Evolutionary conservation across 1,284 basidiomycete species (phyloP), one percentile per base, ranked within the genome.

Genomic region (Boletellus sp.): DNA sequence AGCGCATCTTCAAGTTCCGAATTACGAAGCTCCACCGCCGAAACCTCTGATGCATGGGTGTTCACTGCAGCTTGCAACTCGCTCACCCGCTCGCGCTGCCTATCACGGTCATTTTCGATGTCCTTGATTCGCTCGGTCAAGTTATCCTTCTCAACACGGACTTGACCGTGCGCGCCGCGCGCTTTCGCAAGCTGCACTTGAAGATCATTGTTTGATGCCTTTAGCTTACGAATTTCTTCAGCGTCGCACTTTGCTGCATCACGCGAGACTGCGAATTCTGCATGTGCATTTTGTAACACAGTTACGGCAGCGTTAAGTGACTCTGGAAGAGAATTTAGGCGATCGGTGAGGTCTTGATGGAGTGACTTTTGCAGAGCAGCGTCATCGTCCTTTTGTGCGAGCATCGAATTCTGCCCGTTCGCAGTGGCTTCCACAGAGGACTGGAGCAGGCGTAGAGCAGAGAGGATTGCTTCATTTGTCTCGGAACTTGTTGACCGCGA

Each of bases 131-230:
- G 83, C 52, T 87, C 84, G 30, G 58, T 66, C 27, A 88, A 61
- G 37, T 78, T 69, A 45, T 89, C 87, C 67, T 89, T 89, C 71
- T 91, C 87, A 17, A 85, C 85, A n/a, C 84, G 80, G 9, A 84
- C 76, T 59, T 86, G 82, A 4, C 86, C 86, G 57, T 88, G 83
- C 14, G 79, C 79, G 16, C 79, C 78, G 39, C 87, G 82, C 35
- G 87, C 84, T 66, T 86, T 88, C 5, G 78, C 77, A 8, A 90
- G 59, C 55, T 88, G 82, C 20, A 82, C 69, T 57, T 88, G 84
- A 39, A 80, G 69, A 8, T 89, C 86, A 5, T 76, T 68, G 57
- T 85, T 88, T 10, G 71, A 54, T 21, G 56, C 44, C 48, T 68
- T 67, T 26, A 78, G 55, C 34, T 76, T 78, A 32, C 81, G 78